Conservation (phyloP, 768 basidiomycete genomes). For the Cytidiella melzeri region DNA sequence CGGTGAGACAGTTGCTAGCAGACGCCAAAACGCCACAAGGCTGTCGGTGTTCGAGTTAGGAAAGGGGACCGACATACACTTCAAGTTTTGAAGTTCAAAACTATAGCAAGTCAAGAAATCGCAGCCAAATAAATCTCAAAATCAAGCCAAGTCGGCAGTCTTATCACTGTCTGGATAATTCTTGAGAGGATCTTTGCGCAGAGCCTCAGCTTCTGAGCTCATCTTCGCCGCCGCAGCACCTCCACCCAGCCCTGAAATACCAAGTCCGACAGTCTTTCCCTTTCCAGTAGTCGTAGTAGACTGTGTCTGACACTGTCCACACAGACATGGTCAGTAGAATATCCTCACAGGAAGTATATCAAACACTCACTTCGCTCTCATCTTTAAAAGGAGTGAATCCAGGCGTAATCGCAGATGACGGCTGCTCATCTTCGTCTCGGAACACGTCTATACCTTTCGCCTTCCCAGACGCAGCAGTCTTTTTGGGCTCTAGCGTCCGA, state of each 20-base stretch:
- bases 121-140: background rate
- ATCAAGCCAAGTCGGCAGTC: conserved; percentile 6
- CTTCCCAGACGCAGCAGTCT: background rate
- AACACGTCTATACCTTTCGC: conserved; percentile 11
- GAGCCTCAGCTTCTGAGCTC: conserved; percentile 67
- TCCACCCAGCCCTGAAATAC: conserved; percentile 31
- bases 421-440: conserved; percentile 17
- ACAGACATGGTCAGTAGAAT: background rate
- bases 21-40: background rate
- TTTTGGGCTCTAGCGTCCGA: background rate
- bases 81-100: background rate
- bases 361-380: conserved; percentile 38
- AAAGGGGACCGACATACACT: background rate
- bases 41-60: background rate
- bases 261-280: background rate
- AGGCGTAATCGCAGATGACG: conserved; percentile 39
- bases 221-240: conserved; percentile 30
- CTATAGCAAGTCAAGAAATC: background rate
- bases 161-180: conserved; percentile 43
- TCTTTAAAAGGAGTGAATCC: conserved; percentile 71
- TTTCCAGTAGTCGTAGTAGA: background rate
- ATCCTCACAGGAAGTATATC: background rate
- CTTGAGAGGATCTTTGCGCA: conserved; percentile 75
- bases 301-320: background rate
- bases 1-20: background rate